Base-by-base conservation (phyloP, 2,329 filamentous ascomycete genomes). In the Pseudogymnoascus sp. region DNA sequence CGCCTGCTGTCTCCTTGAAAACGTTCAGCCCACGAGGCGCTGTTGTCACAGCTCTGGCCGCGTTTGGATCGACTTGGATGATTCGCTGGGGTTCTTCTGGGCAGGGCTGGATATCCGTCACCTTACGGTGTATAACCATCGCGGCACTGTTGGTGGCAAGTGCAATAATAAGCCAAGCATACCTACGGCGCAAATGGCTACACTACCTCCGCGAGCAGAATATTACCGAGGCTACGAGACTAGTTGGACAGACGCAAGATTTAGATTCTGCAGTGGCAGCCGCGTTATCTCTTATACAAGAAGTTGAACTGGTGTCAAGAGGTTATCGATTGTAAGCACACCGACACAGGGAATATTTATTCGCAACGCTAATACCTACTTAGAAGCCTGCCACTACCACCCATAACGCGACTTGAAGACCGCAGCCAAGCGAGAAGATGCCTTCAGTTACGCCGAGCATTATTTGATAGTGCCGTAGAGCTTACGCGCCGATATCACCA, bases 301-400 rank as follows among this genome's bases (percentile, higher is more conserved):
- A 97, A 75, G 92, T 97, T n/a, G 92, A 97, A 76, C 81, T 97
- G 33, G 92, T 97, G 27, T 95, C 92, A 31, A 85, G 92, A 68
- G 92, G 92, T 21, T 97, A 96, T 74, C 83, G 90, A 76, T 81
- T 96, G 86, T 91, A 75, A 74, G 86, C 77, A 33, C 2, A 61
- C 44, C 13, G 29, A 55, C 15, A 33, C 29, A 13, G n/a, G 9
- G n/a, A 9, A 17, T 33, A 13, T 9, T 17, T 17, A 33, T 63
- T 66, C 59, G 65, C 61, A 21, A 61, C 63, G 64, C 58, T 71
- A 59, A 71, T 21, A 51, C 7, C 10, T 48, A 58, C 63, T 61
- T 69, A 95, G 91, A 76, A 96, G 91, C 79, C 88, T 86, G 13
- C 93, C 92, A 25, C 77, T 97, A 36, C 93, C 94, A 5, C 94